phyloP scores from a whole-genome alignment of 192 early-diverging fungal species.

The Umbelopsis ramanniana region DNA sequence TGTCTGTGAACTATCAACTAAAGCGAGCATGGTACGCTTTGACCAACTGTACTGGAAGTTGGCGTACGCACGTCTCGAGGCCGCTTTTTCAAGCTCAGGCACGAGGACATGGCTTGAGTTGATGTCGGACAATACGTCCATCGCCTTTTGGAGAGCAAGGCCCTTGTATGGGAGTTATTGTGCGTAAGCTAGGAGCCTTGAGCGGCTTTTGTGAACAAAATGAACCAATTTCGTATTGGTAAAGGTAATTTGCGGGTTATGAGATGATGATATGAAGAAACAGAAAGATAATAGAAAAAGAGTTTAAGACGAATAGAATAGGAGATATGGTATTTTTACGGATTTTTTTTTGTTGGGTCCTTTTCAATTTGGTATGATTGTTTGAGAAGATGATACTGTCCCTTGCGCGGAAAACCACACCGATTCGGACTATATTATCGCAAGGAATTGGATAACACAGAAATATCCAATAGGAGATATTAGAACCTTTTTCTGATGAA shows the following conservation, averaged over 20 bases:
- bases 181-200: not conserved
- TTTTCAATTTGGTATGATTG: slow-evolving; percentile 24
- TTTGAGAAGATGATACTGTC: not conserved
- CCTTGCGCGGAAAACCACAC: not conserved
- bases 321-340: slow-evolving; percentile 12
- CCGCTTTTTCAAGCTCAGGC: slow-evolving; percentile 5
- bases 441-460: not conserved
- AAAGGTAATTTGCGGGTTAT: not conserved
- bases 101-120: not conserved
- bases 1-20: slow-evolving; percentile 12
- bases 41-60: slow-evolving; percentile 21
- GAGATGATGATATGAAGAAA: not conserved
- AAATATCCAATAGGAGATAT: not conserved
- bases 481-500: no score
- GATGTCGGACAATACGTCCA: slow-evolving; percentile 20
- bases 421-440: not conserved
- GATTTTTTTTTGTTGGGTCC: slow-evolving; percentile 4
- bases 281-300: not conserved
- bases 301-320: not conserved
- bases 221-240: not conserved
- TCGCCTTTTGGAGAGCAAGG: not conserved
- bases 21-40: slow-evolving; percentile 17
- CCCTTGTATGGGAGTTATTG: not conserved
- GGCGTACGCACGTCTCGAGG: not conserved
- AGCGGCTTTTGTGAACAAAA: not conserved